Evolutionary conservation across 2,329 filamentous ascomycete species (phyloP).

Genomic region (Aspergillus aculeatinus): DNA sequence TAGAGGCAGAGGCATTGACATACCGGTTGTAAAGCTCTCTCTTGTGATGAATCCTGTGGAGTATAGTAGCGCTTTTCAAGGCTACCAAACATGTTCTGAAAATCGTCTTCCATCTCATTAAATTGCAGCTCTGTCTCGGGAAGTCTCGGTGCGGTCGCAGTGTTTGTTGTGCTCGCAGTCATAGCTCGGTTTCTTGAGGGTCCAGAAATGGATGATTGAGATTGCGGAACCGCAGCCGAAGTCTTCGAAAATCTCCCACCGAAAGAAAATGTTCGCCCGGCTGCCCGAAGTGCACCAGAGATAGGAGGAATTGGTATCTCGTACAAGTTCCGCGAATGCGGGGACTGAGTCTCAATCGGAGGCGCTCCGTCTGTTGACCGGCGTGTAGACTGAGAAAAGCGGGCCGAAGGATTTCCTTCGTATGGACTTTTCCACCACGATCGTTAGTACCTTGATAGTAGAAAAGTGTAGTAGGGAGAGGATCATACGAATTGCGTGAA

Average conservation of each 20-base stretch:
- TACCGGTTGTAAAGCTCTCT: constrained; percentile 25
- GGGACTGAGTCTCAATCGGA: constrained; percentile 40
- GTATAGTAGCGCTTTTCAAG: constrained; percentile 39
- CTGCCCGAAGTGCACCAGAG: constrained; percentile 45
- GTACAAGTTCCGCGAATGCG: constrained; percentile 39
- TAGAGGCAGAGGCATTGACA: constrained; percentile 4
- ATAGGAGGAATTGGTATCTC: constrained; percentile 45
- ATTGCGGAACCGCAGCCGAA: constrained; percentile 22
- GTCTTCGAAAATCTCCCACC: constrained; percentile 44
- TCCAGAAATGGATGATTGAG: constrained; percentile 26
- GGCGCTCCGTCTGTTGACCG: constrained; percentile 52
- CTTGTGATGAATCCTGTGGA: constrained; percentile 25
- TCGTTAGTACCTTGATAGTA: constrained; percentile 19
- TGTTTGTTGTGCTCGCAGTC: constrained; percentile 53
- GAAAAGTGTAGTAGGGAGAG: constrained; percentile 7
- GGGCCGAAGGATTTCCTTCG: constrained; percentile 50
- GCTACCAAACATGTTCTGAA: constrained; percentile 54
- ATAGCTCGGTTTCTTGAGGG: constrained; percentile 47
- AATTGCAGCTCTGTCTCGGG: constrained; percentile 46
- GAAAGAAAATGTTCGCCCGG: constrained; percentile 55
- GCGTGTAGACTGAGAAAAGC: constrained; percentile 56
- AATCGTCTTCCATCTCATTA: constrained; percentile 44
- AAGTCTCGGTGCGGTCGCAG: constrained; percentile 53
- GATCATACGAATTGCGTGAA: constrained; percentile 39
- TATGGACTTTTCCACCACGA: constrained; percentile 46